phyloP scores from a whole-genome alignment of 768 basidiomycete genomes.

The Pseudohyphozyma bogoriensis region DNA sequence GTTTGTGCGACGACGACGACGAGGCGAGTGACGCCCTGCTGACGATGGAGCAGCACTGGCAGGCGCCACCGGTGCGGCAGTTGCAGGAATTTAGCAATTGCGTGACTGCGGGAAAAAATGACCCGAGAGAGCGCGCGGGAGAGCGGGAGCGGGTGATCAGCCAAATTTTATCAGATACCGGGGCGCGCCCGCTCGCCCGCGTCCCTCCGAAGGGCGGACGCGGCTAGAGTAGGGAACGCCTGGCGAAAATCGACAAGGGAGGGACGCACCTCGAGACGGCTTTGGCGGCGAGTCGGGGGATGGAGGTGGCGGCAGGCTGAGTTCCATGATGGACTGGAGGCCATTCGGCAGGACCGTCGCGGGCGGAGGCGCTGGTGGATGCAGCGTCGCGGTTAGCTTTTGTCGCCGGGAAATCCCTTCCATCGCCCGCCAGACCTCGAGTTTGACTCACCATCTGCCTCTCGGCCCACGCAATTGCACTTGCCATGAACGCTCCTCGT shows the following conservation, averaged over 20 bases:
- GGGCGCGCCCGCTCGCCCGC: too few relatives aligned
- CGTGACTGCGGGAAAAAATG: constrained; percentile 14
- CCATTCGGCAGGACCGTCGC: constrained; percentile 20
- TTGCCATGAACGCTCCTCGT: constrained; percentile 17
- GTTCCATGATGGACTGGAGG: constrained; percentile 1
- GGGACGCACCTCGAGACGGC: constrained; percentile 9
- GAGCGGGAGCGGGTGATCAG: background rate
- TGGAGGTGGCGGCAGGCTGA: background rate
- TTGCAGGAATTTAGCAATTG: constrained; percentile 38
- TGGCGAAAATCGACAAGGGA: too few relatives aligned
- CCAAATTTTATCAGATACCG: too few relatives aligned
- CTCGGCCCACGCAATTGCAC: constrained; percentile 18
- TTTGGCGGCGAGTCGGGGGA: background rate
- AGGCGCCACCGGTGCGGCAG: constrained; percentile 36
- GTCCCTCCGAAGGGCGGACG: too few relatives aligned
- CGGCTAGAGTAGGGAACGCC: too few relatives aligned
- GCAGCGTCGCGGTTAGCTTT: background rate
- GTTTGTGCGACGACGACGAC: constrained; percentile 4
- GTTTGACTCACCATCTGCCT: constrained; percentile 1
- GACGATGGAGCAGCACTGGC: constrained; percentile 36
- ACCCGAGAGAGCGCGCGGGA: background rate
- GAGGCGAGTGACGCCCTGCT: too few relatives aligned
- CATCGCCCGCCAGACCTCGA: background rate
- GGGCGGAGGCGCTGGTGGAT: background rate
- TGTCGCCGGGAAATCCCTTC: too few relatives aligned